Conservation (phyloP, 345 rosid species). For the Capsella bursapastoris region DNA sequence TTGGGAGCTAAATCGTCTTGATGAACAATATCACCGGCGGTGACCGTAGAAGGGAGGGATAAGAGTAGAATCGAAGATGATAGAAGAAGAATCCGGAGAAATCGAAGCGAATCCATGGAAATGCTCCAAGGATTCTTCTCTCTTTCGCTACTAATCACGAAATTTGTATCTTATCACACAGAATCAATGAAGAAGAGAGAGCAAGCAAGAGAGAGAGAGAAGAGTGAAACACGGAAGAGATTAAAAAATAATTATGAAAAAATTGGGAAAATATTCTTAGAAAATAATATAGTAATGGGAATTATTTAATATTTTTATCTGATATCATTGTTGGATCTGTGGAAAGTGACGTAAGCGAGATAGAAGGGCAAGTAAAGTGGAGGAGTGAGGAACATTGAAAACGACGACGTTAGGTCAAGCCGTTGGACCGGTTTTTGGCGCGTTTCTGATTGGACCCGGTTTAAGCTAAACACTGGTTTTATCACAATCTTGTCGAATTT, state of each 20-base stretch:
- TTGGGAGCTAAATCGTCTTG: slow-evolving; percentile 89
- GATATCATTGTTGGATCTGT: slow-evolving; percentile 40
- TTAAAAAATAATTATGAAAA: neutral
- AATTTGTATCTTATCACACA: slow-evolving; percentile 13
- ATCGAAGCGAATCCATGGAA: slow-evolving; percentile 65
- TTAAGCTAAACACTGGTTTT: neutral
- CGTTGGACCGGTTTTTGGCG: slow-evolving; percentile 8
- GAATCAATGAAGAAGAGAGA: slow-evolving; percentile 9
- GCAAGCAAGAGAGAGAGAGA: slow-evolving; percentile 37
- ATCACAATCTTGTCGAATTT: neutral
- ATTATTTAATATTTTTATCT: slow-evolving; percentile 22
- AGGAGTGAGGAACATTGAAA: neutral
- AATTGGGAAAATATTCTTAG: slow-evolving; percentile 25
- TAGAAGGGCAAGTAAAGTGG: neutral
- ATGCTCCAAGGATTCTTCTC: slow-evolving; percentile 40
- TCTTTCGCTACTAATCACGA: slow-evolving; percentile 31
- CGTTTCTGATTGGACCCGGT: slow-evolving; percentile 20
- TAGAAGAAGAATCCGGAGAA: slow-evolving; percentile 42
- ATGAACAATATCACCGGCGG: slow-evolving; percentile 91
- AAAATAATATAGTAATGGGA: slow-evolving; percentile 13
- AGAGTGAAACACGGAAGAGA: slow-evolving; percentile 25
- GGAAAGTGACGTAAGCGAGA: slow-evolving; percentile 43
- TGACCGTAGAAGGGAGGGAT: slow-evolving; percentile 51
- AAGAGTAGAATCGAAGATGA: slow-evolving; percentile 55
- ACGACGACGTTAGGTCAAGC: slow-evolving; percentile 33